phyloP scores from a whole-genome alignment of 2,329 filamentous ascomycete genomes.

The Monilinia aucupariae region DNA sequence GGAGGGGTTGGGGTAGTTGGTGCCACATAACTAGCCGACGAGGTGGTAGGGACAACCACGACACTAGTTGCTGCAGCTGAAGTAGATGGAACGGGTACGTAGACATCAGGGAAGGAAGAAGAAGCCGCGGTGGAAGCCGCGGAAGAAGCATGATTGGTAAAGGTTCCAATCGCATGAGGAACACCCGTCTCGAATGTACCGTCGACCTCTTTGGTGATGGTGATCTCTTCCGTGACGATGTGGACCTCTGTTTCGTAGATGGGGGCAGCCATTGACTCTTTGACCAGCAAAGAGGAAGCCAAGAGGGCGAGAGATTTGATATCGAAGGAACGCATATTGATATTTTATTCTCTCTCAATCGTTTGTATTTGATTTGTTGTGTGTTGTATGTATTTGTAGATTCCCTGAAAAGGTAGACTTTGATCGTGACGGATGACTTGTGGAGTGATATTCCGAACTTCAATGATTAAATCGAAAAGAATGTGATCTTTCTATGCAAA shows the following conservation, averaged over 20 bases:
- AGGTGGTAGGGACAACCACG: not conserved
- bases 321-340: constrained; percentile 28
- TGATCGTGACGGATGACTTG: constrained; percentile 3
- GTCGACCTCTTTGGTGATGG: constrained; percentile 24
- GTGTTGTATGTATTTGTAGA: not conserved
- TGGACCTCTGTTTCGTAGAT: constrained; percentile 25
- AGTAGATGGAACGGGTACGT: not conserved
- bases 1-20: not conserved
- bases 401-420: constrained; percentile 6
- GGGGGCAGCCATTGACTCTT: constrained; percentile 27
- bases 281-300: constrained; percentile 33
- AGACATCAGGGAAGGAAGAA: constrained; percentile 15
- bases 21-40: not conserved
- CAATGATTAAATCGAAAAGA: constrained; percentile 15
- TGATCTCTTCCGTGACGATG: constrained; percentile 26
- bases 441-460: constrained; percentile 7
- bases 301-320: constrained; percentile 29
- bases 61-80: not conserved
- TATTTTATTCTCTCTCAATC: not conserved
- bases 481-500: constrained; percentile 2
- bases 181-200: constrained; percentile 24
- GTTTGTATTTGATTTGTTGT: not conserved
- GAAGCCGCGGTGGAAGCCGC: not conserved
- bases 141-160: constrained; percentile 19
- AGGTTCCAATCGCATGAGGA: constrained; percentile 23